Evolutionary conservation across 805 yeast species (phyloP).

Genomic region (Monosporozyma aquatica): DNA sequence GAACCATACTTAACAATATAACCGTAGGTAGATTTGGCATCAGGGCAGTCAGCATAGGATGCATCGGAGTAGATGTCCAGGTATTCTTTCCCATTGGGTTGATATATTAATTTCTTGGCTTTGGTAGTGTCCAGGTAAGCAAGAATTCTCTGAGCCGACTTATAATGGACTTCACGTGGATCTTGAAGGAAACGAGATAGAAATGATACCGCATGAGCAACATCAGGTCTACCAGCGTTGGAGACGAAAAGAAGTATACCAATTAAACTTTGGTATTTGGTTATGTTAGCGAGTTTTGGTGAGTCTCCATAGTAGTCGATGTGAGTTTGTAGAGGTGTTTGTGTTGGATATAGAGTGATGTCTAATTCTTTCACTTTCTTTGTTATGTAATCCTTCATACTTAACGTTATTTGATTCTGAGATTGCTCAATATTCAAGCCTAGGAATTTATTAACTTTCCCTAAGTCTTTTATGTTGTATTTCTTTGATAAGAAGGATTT

Average conservation of each 20-base stretch:
- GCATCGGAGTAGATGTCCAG: not conserved
- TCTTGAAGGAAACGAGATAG: conserved; percentile 5
- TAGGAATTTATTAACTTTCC: conserved; percentile 5
- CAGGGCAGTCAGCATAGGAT: conserved; percentile 1
- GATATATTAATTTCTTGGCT: not conserved
- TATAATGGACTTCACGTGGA: conserved; percentile 6
- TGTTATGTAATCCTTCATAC: conserved; percentile 4
- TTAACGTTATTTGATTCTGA: conserved; percentile 1
- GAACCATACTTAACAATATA: not conserved
- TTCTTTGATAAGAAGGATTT: not conserved
- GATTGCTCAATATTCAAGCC: conserved; percentile 6
- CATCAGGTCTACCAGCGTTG: conserved; percentile 10
- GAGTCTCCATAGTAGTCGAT: conserved; percentile 1
- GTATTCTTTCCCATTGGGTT: too few relatives aligned
- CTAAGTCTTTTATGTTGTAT: conserved; percentile 7
- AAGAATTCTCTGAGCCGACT: conserved; percentile 6
- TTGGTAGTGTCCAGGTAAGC: conserved; percentile 7
- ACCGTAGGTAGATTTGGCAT: not conserved
- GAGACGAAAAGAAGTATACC: conserved; percentile 7
- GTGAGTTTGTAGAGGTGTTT: not conserved
- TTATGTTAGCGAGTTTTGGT: not conserved
- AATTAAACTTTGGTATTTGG: conserved; percentile 5
- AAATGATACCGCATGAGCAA: conserved; percentile 6
- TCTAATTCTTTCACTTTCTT: not conserved
- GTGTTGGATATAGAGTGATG: not conserved